Percentiles rank a stretch among this genome's conserved stretches.
Conservation (phyloP, 768 basidiomycete genomes). For the Candolleomyces aberdarensis region DNA sequence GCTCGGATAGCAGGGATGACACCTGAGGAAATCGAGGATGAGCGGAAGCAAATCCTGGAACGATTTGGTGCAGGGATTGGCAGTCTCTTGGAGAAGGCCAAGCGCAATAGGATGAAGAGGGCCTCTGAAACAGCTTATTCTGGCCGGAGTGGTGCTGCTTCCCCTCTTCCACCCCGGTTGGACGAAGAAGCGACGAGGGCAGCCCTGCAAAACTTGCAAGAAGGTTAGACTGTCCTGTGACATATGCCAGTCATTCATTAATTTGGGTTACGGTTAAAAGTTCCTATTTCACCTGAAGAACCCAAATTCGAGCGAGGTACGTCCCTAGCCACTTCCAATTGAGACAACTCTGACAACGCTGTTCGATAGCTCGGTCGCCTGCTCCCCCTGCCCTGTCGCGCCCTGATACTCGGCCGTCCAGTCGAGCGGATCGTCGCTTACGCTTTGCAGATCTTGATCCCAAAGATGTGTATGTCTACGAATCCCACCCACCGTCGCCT, state of each 20-base stretch:
- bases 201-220: conserved; percentile 9
- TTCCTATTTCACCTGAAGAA: conserved; percentile 17
- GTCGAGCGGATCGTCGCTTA: conserved; percentile 53
- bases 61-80: conserved; percentile 67
- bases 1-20: conserved; percentile 63
- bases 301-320: conserved; percentile 9
- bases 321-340: background rate
- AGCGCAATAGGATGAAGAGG: conserved; percentile 40
- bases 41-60: conserved; percentile 63
- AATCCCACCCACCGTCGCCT: conserved; percentile 77
- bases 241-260: background rate
- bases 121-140: background rate
- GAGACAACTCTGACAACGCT: conserved; percentile 2
- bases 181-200: background rate
- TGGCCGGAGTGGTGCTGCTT: too few species aligned
- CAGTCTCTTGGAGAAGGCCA: conserved; percentile 57
- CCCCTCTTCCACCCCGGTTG: background rate
- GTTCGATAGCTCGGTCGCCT: conserved; percentile 23
- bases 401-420: conserved; percentile 56
- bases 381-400: conserved; percentile 46
- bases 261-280: conserved; percentile 3
- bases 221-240: conserved; percentile 9
- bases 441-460: conserved; percentile 77
- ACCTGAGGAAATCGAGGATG: conserved; percentile 64
- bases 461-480: conserved; percentile 78